Evolutionary conservation across 345 rosid species (phyloP), one percentile per base, ranked within the genome.

Genomic region (Angophora floribunda): DNA sequence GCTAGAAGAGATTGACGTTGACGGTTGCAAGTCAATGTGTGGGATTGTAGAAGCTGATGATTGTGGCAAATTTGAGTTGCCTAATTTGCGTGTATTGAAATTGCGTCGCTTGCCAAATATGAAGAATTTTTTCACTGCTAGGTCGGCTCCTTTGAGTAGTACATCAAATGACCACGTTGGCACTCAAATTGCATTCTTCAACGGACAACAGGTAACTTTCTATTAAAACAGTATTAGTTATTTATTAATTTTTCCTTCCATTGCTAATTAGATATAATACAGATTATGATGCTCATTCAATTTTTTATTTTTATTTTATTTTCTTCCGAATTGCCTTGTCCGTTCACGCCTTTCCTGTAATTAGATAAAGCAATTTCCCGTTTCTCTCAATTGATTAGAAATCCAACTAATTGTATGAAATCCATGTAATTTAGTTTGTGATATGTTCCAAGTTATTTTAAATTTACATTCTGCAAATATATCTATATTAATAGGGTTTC

Each of bases 201-300:
- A 15, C 3, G 3, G 53, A 2, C 53, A 52, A 0, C 0, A 52
- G 21, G 53, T 52, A 52, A 52, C 21, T 52, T 0, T 13, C 19
- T 52, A 16, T 16, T 3, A 6, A 16, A 52, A 52, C 0, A 52
- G 17, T 0, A 17, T 6, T 36, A 36, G 17, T 0, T 53, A 3
- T 6, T 6, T 5, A 26, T 61, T 61, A 28, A 28, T 28, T 3
- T 28, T 28, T 0, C 1, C 16, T 3, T 26, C 2, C 17, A 17
- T 19, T 53, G 57, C 24, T 19, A 53, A 0, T 53, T 61, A 26
- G 32, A 63, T 0, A 1, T 52, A 0, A 1, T 22, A 0, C 19
- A 52, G 24, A 52, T 52, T 52, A 0, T 52, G 7, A 52, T 17
- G 22, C 24, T 52, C 7, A 17, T 52, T 52, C 9, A 1, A 1